Percentiles rank a stretch among this genome's conserved stretches.
phyloP scores from a whole-genome alignment of 2,329 filamentous ascomycete species.

The Penicillium sp. region DNA sequence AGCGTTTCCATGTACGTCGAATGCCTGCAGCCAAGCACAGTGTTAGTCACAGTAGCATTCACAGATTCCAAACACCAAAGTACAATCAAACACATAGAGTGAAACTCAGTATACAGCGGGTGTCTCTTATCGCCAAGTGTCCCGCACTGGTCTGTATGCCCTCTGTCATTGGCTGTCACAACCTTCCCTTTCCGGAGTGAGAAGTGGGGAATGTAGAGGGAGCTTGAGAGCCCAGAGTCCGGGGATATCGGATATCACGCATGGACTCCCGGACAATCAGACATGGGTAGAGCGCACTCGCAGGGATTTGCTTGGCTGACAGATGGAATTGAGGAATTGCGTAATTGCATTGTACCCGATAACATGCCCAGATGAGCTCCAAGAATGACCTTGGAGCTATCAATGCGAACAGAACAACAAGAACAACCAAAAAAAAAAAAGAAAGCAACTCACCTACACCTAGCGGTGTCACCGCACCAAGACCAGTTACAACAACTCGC shows the following conservation, averaged over 20 bases:
- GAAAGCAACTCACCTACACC: constrained; percentile 62
- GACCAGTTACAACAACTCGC: constrained; percentile 79
- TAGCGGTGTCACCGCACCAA: constrained; percentile 79
- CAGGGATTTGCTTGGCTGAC: not conserved
- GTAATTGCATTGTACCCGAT: not conserved
- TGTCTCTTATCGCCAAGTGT: not conserved
- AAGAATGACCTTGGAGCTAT: not conserved
- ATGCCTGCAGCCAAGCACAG: constrained; percentile 52
- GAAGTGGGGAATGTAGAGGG: constrained; percentile 30
- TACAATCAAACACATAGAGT: not conserved
- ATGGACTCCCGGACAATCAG: not conserved
- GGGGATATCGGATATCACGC: constrained; percentile 8
- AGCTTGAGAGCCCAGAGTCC: constrained; percentile 2
- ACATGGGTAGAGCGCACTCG: not conserved
- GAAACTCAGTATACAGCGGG: not conserved
- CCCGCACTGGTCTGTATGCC: constrained; percentile 1
- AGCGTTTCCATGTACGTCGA: constrained; percentile 73
- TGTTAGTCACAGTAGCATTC: not conserved
- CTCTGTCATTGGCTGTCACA: constrained; percentile 25
- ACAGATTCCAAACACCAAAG: not conserved
- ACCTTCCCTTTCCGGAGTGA: constrained; percentile 35
- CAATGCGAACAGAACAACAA: constrained; percentile 5
- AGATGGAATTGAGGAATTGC: not conserved
- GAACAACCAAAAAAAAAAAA: not conserved
- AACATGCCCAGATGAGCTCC: not conserved